Evolutionary conservation across 129 eudicot genomes (phyloP).

Genomic region (Artemisia argyi): DNA sequence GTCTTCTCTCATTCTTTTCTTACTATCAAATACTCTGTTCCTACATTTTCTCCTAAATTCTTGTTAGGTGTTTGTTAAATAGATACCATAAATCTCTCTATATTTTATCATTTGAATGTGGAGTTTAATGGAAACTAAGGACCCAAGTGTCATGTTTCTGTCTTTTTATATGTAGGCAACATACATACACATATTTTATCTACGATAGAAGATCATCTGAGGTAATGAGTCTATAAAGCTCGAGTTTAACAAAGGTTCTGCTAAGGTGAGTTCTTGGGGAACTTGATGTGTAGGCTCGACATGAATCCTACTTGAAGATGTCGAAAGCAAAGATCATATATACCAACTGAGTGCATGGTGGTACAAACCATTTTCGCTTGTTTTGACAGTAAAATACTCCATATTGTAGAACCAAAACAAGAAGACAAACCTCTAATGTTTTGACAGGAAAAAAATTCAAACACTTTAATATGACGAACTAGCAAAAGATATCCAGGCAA

Average conservation of each 20-base stretch:
- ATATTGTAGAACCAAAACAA: too few relatives aligned
- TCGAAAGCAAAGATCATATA: too few relatives aligned
- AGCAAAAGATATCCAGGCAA: too few relatives aligned
- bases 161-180: constrained; percentile 1
- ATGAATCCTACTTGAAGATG: too few relatives aligned
- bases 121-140: constrained; percentile 16
- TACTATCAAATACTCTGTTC: not conserved
- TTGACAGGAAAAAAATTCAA: too few relatives aligned
- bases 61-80: not conserved
- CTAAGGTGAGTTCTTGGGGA: not conserved
- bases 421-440: too few relatives aligned
- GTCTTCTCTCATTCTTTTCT: not conserved
- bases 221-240: not conserved
- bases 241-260: not conserved
- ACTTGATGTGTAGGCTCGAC: not conserved
- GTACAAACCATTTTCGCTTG: too few relatives aligned
- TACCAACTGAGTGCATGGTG: too few relatives aligned
- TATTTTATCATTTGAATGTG: constrained; percentile 21
- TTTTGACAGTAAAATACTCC: too few relatives aligned
- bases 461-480: too few relatives aligned
- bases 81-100: constrained; percentile 27
- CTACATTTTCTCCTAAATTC: not conserved
- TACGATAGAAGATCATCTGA: not conserved
- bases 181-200: not conserved
- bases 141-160: not conserved